Base-by-base conservation (phyloP, 202 grass and related monocot species). In the Zoysia matrella region DNA sequence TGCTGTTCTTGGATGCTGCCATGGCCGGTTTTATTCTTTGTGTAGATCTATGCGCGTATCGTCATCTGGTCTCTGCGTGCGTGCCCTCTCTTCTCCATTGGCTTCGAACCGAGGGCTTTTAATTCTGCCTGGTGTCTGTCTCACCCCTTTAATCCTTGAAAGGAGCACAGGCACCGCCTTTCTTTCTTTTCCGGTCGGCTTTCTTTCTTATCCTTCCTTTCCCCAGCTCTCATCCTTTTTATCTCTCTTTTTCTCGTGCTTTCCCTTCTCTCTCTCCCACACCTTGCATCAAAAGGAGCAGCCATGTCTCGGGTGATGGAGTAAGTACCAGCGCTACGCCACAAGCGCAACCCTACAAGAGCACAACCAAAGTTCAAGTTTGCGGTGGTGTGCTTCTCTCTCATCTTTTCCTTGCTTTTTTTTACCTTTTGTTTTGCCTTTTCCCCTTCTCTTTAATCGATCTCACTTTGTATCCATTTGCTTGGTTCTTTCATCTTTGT, bases 71-170 rank as follows among this genome's bases (percentile, higher is more conserved):
- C 76, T 86, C 45, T 60, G 45, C 67, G 58, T 60, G 74, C 64
- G 63, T 78, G 78, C 64, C 70, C 73, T 87, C 86, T 91, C 70
- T 86, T 97, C 88, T 88, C 88, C 89, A 80, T 90, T 88, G 89
- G 87, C 89, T 81, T 92, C 69, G 85, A 85, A 84, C 83, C n/a
- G 87, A 53, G 53, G 79, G 42, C 81, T 84, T 89, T 84, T 79
- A 90, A 90, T 90, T 86, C 88, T 73, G 43, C 79, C 63, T 70
- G 22, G 22, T 30, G 22, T 30, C 22, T 79, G 79, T 54, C 63
- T 58, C 51, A 61, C 72, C 75, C 84, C 81, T 93, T 96, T 93
- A 96, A 93, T 90, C 88, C 90, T 93, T 89, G 90, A 96, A 96
- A 96, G 93, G 88, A 92, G 88, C 88, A 86, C 83, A 86, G 47